Conservation (phyloP, 2,329 filamentous ascomycete species). For the Fusarium armeniacum region DNA sequence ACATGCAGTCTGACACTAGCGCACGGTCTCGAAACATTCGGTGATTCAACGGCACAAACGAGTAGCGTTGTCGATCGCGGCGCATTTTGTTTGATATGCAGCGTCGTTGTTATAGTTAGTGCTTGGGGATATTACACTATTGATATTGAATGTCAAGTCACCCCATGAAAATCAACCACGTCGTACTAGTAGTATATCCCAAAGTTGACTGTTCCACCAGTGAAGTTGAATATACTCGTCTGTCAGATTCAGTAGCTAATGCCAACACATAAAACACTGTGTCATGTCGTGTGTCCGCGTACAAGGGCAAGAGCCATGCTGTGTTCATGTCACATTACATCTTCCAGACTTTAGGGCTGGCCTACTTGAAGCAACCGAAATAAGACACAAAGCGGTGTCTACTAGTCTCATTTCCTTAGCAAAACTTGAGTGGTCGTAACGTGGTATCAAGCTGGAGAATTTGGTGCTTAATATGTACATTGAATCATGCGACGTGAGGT, state of each 20-base stretch:
- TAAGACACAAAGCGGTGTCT: slow-evolving; percentile 37
- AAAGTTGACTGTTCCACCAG: background rate
- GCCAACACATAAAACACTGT: slow-evolving; percentile 29
- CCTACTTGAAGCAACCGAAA: slow-evolving; percentile 39
- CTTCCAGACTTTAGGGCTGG: slow-evolving; percentile 18
- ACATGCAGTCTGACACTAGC: slow-evolving; percentile 14
- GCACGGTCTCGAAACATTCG: slow-evolving; percentile 25
- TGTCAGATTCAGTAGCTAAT: slow-evolving; percentile 5
- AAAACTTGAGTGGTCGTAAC: slow-evolving; percentile 22
- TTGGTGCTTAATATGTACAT: slow-evolving; percentile 20
- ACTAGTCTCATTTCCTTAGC: slow-evolving; percentile 41
- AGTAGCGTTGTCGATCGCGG: slow-evolving; percentile 23
- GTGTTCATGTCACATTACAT: slow-evolving; percentile 14
- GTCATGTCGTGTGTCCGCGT: slow-evolving; percentile 7
- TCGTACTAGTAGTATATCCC: background rate
- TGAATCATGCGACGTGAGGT: slow-evolving; percentile 39
- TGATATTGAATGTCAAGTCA: background rate
- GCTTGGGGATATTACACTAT: background rate
- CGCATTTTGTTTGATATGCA: slow-evolving; percentile 17
- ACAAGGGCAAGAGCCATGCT: slow-evolving; percentile 7
- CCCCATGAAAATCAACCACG: background rate
- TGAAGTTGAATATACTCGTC: background rate
- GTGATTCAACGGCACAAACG: slow-evolving; percentile 22
- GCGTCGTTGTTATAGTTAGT: slow-evolving; percentile 6
- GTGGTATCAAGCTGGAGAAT: slow-evolving; percentile 24